These are phyloP conservation scores for Malus hybrid DNA, from an alignment of 331 rosid species.

Conservation along the genomic window DNA sequence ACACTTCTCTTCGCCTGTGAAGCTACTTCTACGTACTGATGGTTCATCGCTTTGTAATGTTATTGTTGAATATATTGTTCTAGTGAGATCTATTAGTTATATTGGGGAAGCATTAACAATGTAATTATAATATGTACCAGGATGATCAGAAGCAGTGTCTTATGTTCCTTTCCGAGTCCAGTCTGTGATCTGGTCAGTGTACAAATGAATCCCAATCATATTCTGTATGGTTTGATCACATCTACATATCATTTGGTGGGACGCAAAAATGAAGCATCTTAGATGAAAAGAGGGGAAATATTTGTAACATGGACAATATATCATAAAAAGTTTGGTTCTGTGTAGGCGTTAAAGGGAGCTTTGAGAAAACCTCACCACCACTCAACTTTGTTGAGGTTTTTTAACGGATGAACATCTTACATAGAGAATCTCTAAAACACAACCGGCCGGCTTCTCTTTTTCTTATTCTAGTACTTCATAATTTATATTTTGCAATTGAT, in stretches of 20 bases:
- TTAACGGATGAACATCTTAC: too few species aligned
- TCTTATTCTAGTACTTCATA: too few species aligned
- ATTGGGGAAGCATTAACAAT: conserved; percentile 8
- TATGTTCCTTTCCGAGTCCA: background rate
- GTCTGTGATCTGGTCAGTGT: background rate
- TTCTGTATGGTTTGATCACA: background rate
- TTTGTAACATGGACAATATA: background rate
- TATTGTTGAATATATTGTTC: too few species aligned
- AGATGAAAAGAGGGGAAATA: background rate
- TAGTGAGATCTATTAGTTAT: background rate
- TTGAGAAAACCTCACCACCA: too few species aligned
- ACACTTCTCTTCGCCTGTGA: conserved; percentile 35
- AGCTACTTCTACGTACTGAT: background rate
- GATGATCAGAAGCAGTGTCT: background rate
- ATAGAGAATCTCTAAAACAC: too few species aligned
- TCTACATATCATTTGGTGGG: background rate
- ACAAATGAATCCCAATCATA: background rate
- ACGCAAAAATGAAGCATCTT: background rate
- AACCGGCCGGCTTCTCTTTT: too few species aligned
- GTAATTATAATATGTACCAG: background rate
- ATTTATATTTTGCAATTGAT: too few species aligned
- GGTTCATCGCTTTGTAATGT: background rate
- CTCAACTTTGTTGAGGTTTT: too few species aligned
- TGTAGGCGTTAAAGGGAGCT: too few species aligned
- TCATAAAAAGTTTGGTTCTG: background rate